Percentiles rank a stretch among this genome's conserved stretches.
phyloP scores from a whole-genome alignment of 2,329 filamentous ascomycete species.

The Colletotrichum paranaense region DNA sequence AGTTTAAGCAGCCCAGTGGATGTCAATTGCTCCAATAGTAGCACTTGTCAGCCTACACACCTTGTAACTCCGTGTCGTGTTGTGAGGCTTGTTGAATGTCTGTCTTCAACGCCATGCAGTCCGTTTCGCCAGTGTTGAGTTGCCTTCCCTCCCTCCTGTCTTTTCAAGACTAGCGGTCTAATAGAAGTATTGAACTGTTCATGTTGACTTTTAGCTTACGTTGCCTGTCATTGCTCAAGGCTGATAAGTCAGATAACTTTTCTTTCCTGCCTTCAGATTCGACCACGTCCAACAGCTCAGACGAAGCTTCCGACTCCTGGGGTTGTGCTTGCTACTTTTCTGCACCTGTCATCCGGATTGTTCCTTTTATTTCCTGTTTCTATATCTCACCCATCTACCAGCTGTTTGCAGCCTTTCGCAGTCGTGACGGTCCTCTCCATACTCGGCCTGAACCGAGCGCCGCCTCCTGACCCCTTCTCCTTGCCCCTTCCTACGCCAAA shows the following conservation, averaged over 20 bases:
- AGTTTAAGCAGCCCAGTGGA: slow-evolving; percentile 13
- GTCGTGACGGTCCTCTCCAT: neutral
- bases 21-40: slow-evolving; percentile 2
- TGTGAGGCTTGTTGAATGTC: neutral
- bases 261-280: neutral
- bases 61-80: slow-evolving; percentile 8
- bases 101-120: slow-evolving; percentile 14
- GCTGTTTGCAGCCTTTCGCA: neutral
- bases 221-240: neutral
- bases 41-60: slow-evolving; percentile 8
- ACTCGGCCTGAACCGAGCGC: slow-evolving; percentile 7
- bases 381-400: neutral
- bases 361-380: neutral
- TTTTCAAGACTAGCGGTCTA: slow-evolving; percentile 2
- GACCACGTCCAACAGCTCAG: neutral
- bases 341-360: neutral
- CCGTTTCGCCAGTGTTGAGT: neutral
- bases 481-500: slow-evolving; percentile 26
- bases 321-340: neutral
- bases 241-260: neutral
- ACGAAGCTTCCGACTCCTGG: neutral
- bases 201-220: neutral
- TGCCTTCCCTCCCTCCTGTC: neutral
- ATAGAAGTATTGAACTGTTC: neutral
- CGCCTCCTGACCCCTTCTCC: slow-evolving; percentile 19